Evolutionary conservation across 1,284 basidiomycete genomes (phyloP), one percentile per base, ranked within the genome.

Genomic region (Sanghuangporus weigelae): DNA sequence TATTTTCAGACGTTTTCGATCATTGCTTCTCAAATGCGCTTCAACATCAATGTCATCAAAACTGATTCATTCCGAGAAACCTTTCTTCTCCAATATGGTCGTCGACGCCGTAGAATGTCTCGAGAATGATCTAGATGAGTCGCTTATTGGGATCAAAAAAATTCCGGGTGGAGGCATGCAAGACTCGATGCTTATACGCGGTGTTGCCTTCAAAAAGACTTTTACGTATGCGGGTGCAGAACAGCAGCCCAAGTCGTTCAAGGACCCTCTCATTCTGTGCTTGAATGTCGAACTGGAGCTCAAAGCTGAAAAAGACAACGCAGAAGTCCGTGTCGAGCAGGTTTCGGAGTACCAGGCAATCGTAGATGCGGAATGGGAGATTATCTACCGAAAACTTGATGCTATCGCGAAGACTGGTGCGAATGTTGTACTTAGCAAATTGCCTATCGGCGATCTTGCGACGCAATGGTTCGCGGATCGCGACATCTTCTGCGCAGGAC

Each of bases 391-490:
- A 72, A 99, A 99, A 77, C 83, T 99, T 38, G 92, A 98, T 71
- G 95, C 95, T 1, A 98, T 99, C 73, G 93, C 95, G 72, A 90
- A 92, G 73, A 98, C 96, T 0, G 97, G 96, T 38, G 97, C 97
- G 51, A 96, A 97, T 76, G 94, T 99, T 64, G 96, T 99, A 26
- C 83, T 99, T 63, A 98, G 95, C 77, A 98, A 98, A 77, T 85
- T 99, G 26, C 97, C 97, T 7, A 99, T 99, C 70, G 97, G 97
- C 53, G 97, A 99, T 80, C 81, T 99, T 54, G 97, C 97, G 3
- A 99, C 97, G 2, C 97, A 99, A 74, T 99, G 96, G 90, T 99
- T 99, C 74, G 96, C 97, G 55, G 97, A 99, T 79, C 89, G 97
- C 54, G 91, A 98, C 73, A 98, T 99, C 72, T 99, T 99, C 83